Base-by-base conservation (phyloP, 805 yeast species). In the Ogataea nonfermentans region DNA sequence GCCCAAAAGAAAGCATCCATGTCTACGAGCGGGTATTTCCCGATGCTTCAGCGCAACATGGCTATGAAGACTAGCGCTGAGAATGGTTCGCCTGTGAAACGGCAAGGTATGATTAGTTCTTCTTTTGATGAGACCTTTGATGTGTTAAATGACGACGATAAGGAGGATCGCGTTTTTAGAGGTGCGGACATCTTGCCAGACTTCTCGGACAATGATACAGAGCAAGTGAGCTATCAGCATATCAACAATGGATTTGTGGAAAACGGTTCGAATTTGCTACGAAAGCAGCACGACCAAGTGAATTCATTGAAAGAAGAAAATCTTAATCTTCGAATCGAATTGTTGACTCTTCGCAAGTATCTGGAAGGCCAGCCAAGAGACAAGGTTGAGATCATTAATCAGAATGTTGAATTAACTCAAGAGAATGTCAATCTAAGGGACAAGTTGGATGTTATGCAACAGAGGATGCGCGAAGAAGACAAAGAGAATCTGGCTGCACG, bases 341-440 rank as follows among this genome's bases (percentile, higher is more conserved):
- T 72, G 26, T 62, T 65, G 9, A 64, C 73, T 0, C 53, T 70
- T 36, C 63, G 63, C 27, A 57, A 62, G 42, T 61, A 59, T 30
- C 52, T 70, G 26, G 65, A 63, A 32, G 66, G 62, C n/a, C 58
- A 71, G n/a, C 76, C 77, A 0, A 57, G 53, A 26, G 73, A 69
- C 38, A 64, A 67, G 24, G 48, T 55, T 2, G 66, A 63, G 5
- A 38, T 72, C 35, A 57, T 70, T 13, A 56, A 56, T 36, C 59
- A 62, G 30, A 70, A 69, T 35, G 53, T 67, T 12, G 59, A 59
- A 7, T 48, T 67, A 36, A 58, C 51, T 29, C 63, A 61, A 35
- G 57, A 60, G 34, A 50, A 59, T 23, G 40, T 48, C 24, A 22
- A 25, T 19, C 37, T 49, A 16, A 37, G 34, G 26, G 46, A 43